Conservation (phyloP, 139 green algal genomes). For the Monoraphidium neglectum region DNA sequence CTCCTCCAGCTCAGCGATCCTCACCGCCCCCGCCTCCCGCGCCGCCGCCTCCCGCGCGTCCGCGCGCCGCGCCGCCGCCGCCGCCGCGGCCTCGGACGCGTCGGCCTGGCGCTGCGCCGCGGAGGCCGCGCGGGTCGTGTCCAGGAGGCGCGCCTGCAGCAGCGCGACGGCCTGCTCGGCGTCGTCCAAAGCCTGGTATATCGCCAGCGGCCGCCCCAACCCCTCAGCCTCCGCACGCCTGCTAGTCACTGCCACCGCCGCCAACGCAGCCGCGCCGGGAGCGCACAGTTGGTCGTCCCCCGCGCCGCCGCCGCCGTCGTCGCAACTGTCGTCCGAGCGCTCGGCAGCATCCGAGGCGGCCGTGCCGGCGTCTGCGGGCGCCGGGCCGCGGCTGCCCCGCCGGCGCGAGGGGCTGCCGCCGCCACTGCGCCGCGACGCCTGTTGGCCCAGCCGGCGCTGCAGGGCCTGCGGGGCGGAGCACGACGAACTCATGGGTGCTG, state of each 20-base stretch:
- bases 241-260: too few relatives aligned
- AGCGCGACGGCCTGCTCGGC: slow-evolving; percentile 53
- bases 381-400: too few relatives aligned
- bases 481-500: neutral
- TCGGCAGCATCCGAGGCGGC: too few relatives aligned
- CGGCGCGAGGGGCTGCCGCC: too few relatives aligned
- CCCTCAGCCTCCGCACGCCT: too few relatives aligned
- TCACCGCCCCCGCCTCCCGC: slow-evolving; percentile 40
- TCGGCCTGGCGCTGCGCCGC: slow-evolving; percentile 7
- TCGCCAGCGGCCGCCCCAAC: too few relatives aligned
- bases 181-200: slow-evolving; percentile 38
- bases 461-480: slow-evolving; percentile 4
- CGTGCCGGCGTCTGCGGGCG: too few relatives aligned
- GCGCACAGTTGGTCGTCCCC: too few relatives aligned
- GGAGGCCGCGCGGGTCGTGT: neutral
- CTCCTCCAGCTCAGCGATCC: slow-evolving; percentile 49
- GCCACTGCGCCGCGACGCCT: neutral
- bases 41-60: slow-evolving; percentile 20
- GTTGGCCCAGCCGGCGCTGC: neutral
- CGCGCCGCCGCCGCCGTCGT: too few relatives aligned
- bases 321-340: too few relatives aligned
- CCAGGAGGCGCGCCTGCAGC: slow-evolving; percentile 48
- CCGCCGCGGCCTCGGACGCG: neutral
- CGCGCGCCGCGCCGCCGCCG: slow-evolving; percentile 8
- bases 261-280: too few relatives aligned